Base-by-base conservation (phyloP, 2,329 filamentous ascomycete genomes). In the Biscogniauxia mediterranea region DNA sequence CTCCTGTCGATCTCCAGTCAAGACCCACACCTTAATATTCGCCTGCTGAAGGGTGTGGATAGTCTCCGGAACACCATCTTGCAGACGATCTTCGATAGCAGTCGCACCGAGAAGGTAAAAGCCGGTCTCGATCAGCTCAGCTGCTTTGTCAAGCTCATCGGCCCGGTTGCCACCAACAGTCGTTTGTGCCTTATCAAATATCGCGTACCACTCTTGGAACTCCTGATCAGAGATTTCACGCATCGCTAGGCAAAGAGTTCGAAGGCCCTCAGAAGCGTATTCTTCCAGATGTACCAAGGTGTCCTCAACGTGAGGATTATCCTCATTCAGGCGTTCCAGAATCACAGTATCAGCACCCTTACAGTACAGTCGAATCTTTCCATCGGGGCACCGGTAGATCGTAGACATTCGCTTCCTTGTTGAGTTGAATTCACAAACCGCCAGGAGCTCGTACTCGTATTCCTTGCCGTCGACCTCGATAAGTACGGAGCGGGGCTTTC, bases 391-490 rank as follows among this genome's bases (percentile, higher is more conserved):
- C 57, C 96, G 88, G 80, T 96, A 97, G 68, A 99, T 96, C 21
- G 94, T 91, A 7, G 95, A 98, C 95, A 99, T 99, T 67, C 95
- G 85, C 80, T 99, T 99, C 70, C 95, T 85, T 8, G 93, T 95
- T 1, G 95, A 98, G 78, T 99, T 99, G 82, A 99, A 99, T 76
- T 99, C 95, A 75, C 94, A 97, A n/a, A 99, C 93, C 2, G 94
- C 94, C 61, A 99, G 80, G 49, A 99, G 83, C 74, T 97, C 92
- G 74, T 95, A 99, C 74, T 97, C 90, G 52, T 85, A 82, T 66
- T 92, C 84, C 68, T 85, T 79, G 0, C 90, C 93, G 49, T 85
- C 84, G 1, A 90, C 89, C 59, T 90, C 85, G 68, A 98, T 93
- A 50, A 93, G 90, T 28, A 99, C 95, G 5, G 92, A 86, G 61